Base-by-base conservation (phyloP, 2,329 filamentous ascomycete genomes). In the Nemania diffusa region DNA sequence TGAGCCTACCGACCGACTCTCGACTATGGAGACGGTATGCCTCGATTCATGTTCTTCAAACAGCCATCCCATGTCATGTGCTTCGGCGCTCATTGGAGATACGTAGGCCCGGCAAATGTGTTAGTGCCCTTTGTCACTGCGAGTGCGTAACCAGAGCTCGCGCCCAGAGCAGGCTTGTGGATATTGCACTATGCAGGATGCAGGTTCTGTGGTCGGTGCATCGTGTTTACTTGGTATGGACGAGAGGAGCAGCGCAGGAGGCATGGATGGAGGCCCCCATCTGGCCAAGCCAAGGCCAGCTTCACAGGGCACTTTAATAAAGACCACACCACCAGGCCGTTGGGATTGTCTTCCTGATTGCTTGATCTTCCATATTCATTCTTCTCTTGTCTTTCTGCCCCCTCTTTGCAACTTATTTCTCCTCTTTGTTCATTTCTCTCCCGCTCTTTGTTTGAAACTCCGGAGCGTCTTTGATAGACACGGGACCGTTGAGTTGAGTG, bases 381-480 rank as follows among this genome's bases (percentile, higher is more conserved):
- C 56, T 64, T 37, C 58, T 64, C 60, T 65, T 56, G 44, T 58
- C 53, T 37, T 64, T 56, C 17, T 53, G 1, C 52, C 32, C 52
- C 40, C 34, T 58, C 58, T 20, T 32, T 44, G 6, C 22, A 32
- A 55, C 44, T 63, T 40, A 11, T 53, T 58, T 56, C 24, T n/a
- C 53, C 34, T 61, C 48, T 68, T 70, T 68, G 57, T 62, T 62
- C 64, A 57, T 68, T 68, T 62, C 53, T 48, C 29, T 62, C 57
- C 61, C 67, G 57, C 57, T 50, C 65, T 68, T 68, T 68, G 65
- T 68, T 62, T 40, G 48, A 67, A 60, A 64, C 59, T 55, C 40
- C 52, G 42, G 48, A 67, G 42, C n/a, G 59, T 69, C 67, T 69
- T 69, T 69, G 67, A 69, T 57, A 69, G 67, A 69, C 59, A 60